Percentiles rank a stretch among this genome's conserved stretches.
phyloP scores from a whole-genome alignment of 352 stramenopile species.

The Pythium scleroteichum region DNA sequence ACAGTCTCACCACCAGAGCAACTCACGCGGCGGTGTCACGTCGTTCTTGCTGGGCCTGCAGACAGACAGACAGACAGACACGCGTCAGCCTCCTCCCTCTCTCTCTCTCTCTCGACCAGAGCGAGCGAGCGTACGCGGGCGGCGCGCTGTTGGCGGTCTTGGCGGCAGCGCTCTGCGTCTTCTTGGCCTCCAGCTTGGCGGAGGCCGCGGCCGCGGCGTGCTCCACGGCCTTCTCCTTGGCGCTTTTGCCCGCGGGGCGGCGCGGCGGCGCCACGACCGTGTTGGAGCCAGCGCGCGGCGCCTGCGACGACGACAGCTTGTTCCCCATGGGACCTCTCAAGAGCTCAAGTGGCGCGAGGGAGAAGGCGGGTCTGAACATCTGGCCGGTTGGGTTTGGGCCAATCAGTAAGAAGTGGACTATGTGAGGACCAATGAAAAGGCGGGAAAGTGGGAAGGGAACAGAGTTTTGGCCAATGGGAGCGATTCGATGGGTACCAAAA shows the following conservation, averaged over 20 bases:
- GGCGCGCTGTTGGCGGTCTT: background rate
- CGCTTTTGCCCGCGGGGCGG: constrained; percentile 14
- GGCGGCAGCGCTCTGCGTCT: too few species aligned
- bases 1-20: background rate
- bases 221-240: constrained; percentile 27
- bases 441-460: too few species aligned
- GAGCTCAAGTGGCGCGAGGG: too few species aligned
- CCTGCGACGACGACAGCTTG: constrained; percentile 22
- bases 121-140: background rate
- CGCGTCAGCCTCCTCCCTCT: too few species aligned
- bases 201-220: constrained; percentile 13
- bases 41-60: constrained; percentile 1
- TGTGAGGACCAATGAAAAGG: too few species aligned
- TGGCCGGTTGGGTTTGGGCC: too few species aligned
- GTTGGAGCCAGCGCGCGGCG: constrained; percentile 10
- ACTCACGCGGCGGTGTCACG: constrained; percentile 21
- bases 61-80: too few species aligned
- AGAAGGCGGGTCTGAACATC: too few species aligned
- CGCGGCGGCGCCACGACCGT: constrained; percentile 17
- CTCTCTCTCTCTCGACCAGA: too few species aligned
- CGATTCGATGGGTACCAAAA: too few species aligned
- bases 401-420: too few species aligned
- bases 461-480: too few species aligned
- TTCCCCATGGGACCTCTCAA: constrained; percentile 22
- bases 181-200: constrained; percentile 25